Percentiles rank a stretch among this genome's conserved stretches.
Evolutionary conservation across 1,284 basidiomycete species (phyloP).

Genomic region (Trametes sp.): DNA sequence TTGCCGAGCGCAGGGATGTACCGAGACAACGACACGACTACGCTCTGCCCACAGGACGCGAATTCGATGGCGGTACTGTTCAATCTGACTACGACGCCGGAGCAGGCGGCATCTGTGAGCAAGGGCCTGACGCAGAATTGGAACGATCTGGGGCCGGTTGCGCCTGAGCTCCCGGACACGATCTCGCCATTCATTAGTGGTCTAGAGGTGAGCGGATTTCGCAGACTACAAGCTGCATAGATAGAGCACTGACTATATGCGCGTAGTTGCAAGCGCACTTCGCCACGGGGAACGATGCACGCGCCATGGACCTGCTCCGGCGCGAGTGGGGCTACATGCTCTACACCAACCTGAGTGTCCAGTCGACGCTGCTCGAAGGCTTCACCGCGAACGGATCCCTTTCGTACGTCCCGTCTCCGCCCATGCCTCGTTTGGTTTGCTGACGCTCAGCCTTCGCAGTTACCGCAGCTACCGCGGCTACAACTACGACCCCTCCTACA

Average conservation of each 20-base stretch:
- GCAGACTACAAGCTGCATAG: not conserved
- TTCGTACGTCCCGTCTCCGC: constrained; percentile 41
- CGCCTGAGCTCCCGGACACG: constrained; percentile 59
- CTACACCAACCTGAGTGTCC: constrained; percentile 57
- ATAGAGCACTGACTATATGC: not conserved
- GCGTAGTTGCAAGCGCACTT: constrained; percentile 59
- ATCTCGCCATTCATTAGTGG: constrained; percentile 60
- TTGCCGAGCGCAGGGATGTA: constrained; percentile 52
- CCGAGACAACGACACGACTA: constrained; percentile 52
- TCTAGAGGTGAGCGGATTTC: constrained; percentile 50
- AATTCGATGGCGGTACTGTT: constrained; percentile 60
- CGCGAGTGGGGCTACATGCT: constrained; percentile 64
- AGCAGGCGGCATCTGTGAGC: constrained; percentile 52
- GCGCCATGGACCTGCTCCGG: constrained; percentile 56
- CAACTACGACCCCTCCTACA: constrained; percentile 56
- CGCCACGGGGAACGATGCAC: constrained; percentile 52
- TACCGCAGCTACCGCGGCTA: constrained; percentile 57
- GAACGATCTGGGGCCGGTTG: constrained; percentile 56
- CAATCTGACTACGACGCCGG: constrained; percentile 51
- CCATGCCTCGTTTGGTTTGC: not conserved
- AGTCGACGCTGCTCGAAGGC: constrained; percentile 59
- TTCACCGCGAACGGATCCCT: constrained; percentile 60
- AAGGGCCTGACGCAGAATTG: constrained; percentile 54
- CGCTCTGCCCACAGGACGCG: constrained; percentile 57
- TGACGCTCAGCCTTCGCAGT: constrained; percentile 26